A percentile compares a stretch with the other conserved stretches of the same genome.
phyloP scores from a whole-genome alignment of 306 rosid species.

The Fagus crenata region DNA sequence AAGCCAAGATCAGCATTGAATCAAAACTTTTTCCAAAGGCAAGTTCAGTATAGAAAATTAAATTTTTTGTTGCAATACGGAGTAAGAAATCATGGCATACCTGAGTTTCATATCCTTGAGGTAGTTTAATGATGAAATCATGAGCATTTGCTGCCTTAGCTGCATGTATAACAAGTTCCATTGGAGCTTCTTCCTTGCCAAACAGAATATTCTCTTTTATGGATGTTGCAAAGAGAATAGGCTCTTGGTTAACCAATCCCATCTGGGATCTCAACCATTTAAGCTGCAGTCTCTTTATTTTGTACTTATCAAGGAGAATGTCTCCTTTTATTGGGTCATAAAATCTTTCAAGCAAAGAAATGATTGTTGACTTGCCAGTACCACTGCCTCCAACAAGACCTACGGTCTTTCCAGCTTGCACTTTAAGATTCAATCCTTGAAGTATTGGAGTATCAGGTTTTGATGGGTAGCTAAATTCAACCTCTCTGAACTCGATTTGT shows the following conservation, averaged over 20 bases:
- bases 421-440: conserved; percentile 57
- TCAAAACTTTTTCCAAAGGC: too few species aligned
- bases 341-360: conserved; percentile 77
- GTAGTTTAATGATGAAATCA: conserved; percentile 66
- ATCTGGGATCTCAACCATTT: conserved; percentile 77
- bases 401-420: conserved; percentile 61
- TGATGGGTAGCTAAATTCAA: conserved; percentile 68
- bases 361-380: conserved; percentile 79
- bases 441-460: conserved; percentile 68
- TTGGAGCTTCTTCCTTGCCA: conserved; percentile 74
- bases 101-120: conserved; percentile 66
- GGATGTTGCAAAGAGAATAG: conserved; percentile 78
- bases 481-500: conserved; percentile 54
- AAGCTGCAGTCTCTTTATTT: conserved; percentile 48
- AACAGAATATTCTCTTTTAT: conserved; percentile 71
- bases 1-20: too few species aligned
- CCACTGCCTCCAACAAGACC: conserved; percentile 91
- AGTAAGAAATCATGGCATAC: conserved; percentile 38
- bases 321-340: conserved; percentile 71
- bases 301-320: conserved; percentile 64
- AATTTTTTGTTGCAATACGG: background rate
- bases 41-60: too few species aligned
- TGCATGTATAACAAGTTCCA: conserved; percentile 51
- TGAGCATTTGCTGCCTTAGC: conserved; percentile 86
- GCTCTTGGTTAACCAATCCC: conserved; percentile 88